Evolutionary conservation across 805 yeast species (phyloP), one percentile per base, ranked within the genome.

Genomic region (Pichia californica): DNA sequence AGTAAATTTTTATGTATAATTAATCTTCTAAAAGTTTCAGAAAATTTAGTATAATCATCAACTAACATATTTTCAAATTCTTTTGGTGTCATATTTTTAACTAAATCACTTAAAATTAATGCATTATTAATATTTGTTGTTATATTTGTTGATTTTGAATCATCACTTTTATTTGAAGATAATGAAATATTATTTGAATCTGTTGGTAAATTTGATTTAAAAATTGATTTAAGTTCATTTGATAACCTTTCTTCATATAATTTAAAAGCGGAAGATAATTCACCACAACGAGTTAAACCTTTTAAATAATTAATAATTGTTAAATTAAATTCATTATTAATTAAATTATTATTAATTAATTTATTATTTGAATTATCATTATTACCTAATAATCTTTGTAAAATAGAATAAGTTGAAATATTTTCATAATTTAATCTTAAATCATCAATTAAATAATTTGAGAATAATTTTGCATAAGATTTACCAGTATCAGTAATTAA

Each of bases 1-100:
- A 91, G 61, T 5, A 86, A 53, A 59, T 88, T 88, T 57, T 88
- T 95, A 46, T 88, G 96, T 8, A 76, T 66, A 1, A 86, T 77
- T 26, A 89, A 66, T 45, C 95, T 72, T 49, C 91, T 68, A 21
- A 88, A 66, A 16, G 87, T 79, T 54, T 84, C 94, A 0, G 88
- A 77, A 3, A 83, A 68, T 18, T 76, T 72, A 0, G 85, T 64
- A 51, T 76, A 86, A 4, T 81, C 80, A 25, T 66, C 67, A 2
- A 71, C 60, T 34, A 87, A 59, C 86, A 88, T 82, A 2, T 63
- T 67, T 53, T 84, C 87, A 56, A 88, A 88, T 46, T 87, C 96
- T 13, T 65, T 62, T 0, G 93, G 83, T 0, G 88, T 70, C 71
- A 88, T 71, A 2, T 76, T 73, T 50, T 81, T 77, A 39, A 93